Evolutionary conservation across 2,329 filamentous ascomycete species (phyloP).

Genomic region (Colletotrichum limetticola): DNA sequence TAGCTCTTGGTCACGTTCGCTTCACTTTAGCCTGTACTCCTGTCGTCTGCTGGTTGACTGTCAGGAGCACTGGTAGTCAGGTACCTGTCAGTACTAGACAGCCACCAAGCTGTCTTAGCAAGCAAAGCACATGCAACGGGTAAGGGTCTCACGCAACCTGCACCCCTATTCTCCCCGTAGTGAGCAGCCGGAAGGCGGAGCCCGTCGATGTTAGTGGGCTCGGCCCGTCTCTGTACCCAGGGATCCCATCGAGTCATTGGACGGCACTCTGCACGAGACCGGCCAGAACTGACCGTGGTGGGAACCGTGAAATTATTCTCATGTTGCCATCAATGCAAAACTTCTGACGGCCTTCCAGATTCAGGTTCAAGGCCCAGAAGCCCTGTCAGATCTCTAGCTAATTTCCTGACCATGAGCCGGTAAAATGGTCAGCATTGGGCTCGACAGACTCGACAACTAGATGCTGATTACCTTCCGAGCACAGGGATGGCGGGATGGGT

Average conservation of each 20-base stretch:
- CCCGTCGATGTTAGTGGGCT: constrained; percentile 18
- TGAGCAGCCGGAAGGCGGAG: constrained; percentile 20
- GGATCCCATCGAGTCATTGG: constrained; percentile 20
- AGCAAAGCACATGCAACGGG: constrained; percentile 20
- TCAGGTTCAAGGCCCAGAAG: neutral
- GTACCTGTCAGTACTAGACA: constrained; percentile 7
- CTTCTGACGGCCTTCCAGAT: constrained; percentile 15
- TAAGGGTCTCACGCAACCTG: constrained; percentile 20
- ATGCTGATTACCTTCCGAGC: neutral
- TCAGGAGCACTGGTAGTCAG: neutral
- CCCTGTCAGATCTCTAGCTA: neutral
- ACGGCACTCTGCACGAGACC: constrained; percentile 21
- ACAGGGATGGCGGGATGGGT: neutral
- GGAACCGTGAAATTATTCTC: constrained; percentile 30
- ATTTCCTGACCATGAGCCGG: neutral
- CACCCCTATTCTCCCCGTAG: constrained; percentile 16
- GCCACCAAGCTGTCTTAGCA: constrained; percentile 15
- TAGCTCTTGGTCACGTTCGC: constrained; percentile 1
- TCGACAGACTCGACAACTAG: neutral
- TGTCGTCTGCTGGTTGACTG: neutral
- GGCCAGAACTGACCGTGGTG: constrained; percentile 23
- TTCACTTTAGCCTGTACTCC: neutral
- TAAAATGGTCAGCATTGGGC: neutral
- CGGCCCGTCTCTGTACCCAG: constrained; percentile 24
- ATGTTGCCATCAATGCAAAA: constrained; percentile 33